Conservation (phyloP, 78 protist genomes). For the Anaeramoeba ignava region DNA sequence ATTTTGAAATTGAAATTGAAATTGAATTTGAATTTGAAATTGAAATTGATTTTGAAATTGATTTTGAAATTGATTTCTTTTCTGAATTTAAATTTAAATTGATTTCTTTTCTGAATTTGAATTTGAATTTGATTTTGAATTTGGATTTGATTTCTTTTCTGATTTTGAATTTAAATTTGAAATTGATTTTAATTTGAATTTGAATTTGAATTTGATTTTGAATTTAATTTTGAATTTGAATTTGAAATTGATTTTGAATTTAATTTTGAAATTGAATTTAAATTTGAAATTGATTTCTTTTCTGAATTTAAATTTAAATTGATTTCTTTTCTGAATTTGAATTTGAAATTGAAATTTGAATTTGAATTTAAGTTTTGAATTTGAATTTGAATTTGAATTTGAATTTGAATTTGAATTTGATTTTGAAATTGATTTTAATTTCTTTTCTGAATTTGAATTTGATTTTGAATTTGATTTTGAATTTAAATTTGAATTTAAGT, state of each 20-base stretch:
- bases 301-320: background rate
- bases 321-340: background rate
- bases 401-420: background rate
- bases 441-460: constrained; percentile 1
- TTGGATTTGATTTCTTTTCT: background rate
- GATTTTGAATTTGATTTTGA: constrained; percentile 1
- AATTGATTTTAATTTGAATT: background rate
- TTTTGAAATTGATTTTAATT: too few species aligned
- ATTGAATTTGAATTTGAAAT: too few species aligned
- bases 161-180: constrained; percentile 1
- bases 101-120: too few species aligned
- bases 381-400: background rate
- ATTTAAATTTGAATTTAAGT: background rate
- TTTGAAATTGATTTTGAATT: background rate
- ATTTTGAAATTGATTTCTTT: too few species aligned
- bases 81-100: too few species aligned
- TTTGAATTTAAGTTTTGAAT: background rate
- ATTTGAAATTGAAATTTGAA: background rate
- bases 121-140: background rate
- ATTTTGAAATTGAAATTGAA: too few species aligned
- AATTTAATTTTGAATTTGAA: background rate
- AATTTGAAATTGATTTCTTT: constrained; percentile 1
- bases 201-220: constrained; percentile 2
- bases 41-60: too few species aligned
- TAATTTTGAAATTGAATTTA: background rate